Evolutionary conservation across 2,329 filamentous ascomycete genomes (phyloP), one percentile per base, ranked within the genome.

Genomic region (Aspergillus jensenii): DNA sequence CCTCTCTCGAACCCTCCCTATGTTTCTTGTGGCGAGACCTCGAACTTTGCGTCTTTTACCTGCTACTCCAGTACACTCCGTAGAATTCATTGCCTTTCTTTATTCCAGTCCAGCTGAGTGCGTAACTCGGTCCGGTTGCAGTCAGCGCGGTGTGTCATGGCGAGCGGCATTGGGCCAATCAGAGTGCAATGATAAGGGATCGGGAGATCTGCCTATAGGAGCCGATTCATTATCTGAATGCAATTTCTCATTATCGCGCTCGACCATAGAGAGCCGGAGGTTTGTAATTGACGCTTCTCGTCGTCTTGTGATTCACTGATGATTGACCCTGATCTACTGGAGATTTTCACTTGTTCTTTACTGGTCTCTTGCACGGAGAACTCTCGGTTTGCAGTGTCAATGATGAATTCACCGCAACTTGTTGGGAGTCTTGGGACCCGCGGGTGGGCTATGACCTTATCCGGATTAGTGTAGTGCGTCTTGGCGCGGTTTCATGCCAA

Each of bases 131-230:
- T 47, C 59, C 61, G 61, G 56, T 25, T 59, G 56, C 58, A 70
- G 69, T 73, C 71, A 72, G 67, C 69, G 59, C 27, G 47, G 66
- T 73, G 68, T 71, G 71, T 73, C 71, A 73, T 64, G 61, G 19
- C 27, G 21, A 11, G 19, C n/a, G 14, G 9, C 4, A 9, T 27
- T 9, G 35, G 45, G 27, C 70, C 70, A 73, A 73, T 71, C 41
- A 68, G 49, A 17, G 9, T 1, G 0, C 19, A 1, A 14, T 64
- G 70, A 73, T 73, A 73, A 71, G 70, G 25, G 60, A 50, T 57
- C 57, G 49, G 40, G 43, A 50, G 52, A 56, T 45, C 39, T 43
- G 44, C 56, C 56, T 45, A 49, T 49, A 15, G 49, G 45, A 49
- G 21, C 21, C 19, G 14, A 8, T 33, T 47, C 21, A 53, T 48